Conservation (phyloP, 306 rosid species). For the Hylodesmum podocarpum region DNA sequence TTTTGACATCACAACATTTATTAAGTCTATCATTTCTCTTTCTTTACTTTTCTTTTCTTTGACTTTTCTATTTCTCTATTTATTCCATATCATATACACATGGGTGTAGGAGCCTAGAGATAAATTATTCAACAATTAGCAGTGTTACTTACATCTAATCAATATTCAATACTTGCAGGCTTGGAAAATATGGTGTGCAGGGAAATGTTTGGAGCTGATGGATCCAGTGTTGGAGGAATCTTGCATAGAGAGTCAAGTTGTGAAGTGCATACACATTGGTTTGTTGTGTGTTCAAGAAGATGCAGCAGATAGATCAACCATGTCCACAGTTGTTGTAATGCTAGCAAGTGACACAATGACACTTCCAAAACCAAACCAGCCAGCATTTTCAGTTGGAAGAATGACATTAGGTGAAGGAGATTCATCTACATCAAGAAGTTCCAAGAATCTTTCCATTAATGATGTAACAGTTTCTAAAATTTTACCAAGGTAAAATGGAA, state of each 20-base stretch:
- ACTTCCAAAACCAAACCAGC: slow-evolving; percentile 49
- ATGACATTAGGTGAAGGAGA: background rate
- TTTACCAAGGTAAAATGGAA: slow-evolving; percentile 16
- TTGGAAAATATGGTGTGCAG: slow-evolving; percentile 53
- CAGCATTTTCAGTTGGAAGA: slow-evolving; percentile 43
- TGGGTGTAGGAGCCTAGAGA: too few species aligned
- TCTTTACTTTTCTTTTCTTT: too few species aligned
- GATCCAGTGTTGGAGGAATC: slow-evolving; percentile 40
- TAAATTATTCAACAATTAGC: background rate
- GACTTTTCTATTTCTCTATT: background rate
- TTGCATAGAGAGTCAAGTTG: slow-evolving; percentile 16
- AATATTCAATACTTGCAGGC: slow-evolving; percentile 29
- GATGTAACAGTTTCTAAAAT: slow-evolving; percentile 13
- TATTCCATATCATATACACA: too few species aligned
- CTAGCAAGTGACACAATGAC: slow-evolving; percentile 35
- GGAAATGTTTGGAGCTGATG: slow-evolving; percentile 38
- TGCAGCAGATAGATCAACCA: slow-evolving; percentile 54
- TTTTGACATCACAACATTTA: background rate
- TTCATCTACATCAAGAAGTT: slow-evolving; percentile 18
- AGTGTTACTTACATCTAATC: background rate
- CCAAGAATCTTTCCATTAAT: slow-evolving; percentile 28
- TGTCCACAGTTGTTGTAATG: slow-evolving; percentile 41
- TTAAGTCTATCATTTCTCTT: background rate
- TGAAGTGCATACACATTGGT: slow-evolving; percentile 47
- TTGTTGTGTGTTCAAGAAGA: slow-evolving; percentile 57